A percentile compares a stretch with the other conserved stretches of the same genome.
phyloP scores from a whole-genome alignment of 768 basidiomycete species.

The Ramaria rubella region DNA sequence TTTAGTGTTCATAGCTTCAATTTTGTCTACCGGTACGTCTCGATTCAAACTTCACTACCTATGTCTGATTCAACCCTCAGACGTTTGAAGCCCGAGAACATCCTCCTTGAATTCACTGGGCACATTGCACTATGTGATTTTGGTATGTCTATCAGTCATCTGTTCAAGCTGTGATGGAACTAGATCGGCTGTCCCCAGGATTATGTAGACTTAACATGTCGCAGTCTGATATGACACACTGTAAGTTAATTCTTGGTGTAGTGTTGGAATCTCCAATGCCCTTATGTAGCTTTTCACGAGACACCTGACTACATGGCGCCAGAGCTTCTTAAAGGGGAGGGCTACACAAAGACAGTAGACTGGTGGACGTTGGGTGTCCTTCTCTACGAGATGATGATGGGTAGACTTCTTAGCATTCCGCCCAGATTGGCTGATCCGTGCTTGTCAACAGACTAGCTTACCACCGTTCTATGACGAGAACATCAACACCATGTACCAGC shows the following conservation, averaged over 20 bases:
- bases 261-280: conserved; percentile 5
- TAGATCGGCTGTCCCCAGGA: conserved; percentile 31
- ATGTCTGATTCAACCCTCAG: conserved; percentile 31
- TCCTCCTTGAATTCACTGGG: conserved; percentile 92
- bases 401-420: too few species aligned
- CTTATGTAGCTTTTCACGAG: conserved; percentile 78
- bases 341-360: conserved; percentile 97
- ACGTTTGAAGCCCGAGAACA: conserved; percentile 97
- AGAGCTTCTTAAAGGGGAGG: conserved; percentile 91
- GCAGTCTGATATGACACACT: conserved; percentile 95
- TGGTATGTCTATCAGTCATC: conserved; percentile 35
- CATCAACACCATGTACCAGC: conserved; percentile 95
- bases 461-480: conserved; percentile 99
- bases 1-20: conserved; percentile 83
- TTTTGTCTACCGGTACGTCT: conserved; percentile 85
- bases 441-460: conserved; percentile 86
- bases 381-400: conserved; percentile 93
- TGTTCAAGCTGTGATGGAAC: conserved; percentile 8
- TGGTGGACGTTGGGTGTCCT: conserved; percentile 99
- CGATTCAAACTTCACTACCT: background rate
- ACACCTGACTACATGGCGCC: conserved; percentile 99
- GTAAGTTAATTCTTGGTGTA: conserved; percentile 36
- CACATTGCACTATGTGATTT: conserved; percentile 99
- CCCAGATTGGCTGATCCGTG: background rate
- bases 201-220: conserved; percentile 96